phyloP scores from a whole-genome alignment of 257 asterid species.

The Cruciata laevipes region DNA sequence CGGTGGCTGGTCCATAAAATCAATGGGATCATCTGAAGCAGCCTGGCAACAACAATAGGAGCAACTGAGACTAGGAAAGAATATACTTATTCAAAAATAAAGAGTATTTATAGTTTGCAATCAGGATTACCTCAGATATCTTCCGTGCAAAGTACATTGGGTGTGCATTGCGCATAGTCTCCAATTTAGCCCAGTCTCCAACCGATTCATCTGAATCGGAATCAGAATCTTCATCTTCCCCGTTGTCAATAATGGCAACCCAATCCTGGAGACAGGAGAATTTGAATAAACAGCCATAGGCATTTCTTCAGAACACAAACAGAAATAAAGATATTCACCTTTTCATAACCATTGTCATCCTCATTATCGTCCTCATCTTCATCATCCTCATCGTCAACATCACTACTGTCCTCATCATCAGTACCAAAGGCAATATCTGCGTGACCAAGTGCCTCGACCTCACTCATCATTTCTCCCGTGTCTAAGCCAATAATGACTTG shows the following conservation, averaged over 20 bases:
- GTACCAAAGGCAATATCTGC: slow-evolving; percentile 61
- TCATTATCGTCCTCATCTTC: slow-evolving; percentile 45
- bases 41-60: slow-evolving; percentile 38
- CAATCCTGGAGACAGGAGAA: slow-evolving; percentile 66
- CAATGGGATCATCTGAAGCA: slow-evolving; percentile 74
- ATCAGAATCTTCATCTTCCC: slow-evolving; percentile 63
- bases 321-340: slow-evolving; percentile 32
- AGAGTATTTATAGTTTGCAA: background rate
- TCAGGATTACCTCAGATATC: slow-evolving; percentile 58
- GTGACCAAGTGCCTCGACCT: slow-evolving; percentile 67
- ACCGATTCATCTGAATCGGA: slow-evolving; percentile 74
- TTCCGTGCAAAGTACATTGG: slow-evolving; percentile 90
- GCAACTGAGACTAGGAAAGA: background rate
- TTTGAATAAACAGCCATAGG: slow-evolving; percentile 20
- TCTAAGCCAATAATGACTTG: slow-evolving; percentile 89
- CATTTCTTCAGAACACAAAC: slow-evolving; percentile 10
- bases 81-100: background rate
- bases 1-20: slow-evolving; percentile 90
- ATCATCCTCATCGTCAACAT: slow-evolving; percentile 59
- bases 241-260: slow-evolving; percentile 72
- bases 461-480: slow-evolving; percentile 74
- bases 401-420: slow-evolving; percentile 65
- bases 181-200: slow-evolving; percentile 97
- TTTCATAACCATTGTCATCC: slow-evolving; percentile 34
- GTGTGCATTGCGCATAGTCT: slow-evolving; percentile 92